These are phyloP conservation scores for Solanum appendiculatum DNA, from an alignment of 257 asterid genomes.

Conservation along the genomic window DNA sequence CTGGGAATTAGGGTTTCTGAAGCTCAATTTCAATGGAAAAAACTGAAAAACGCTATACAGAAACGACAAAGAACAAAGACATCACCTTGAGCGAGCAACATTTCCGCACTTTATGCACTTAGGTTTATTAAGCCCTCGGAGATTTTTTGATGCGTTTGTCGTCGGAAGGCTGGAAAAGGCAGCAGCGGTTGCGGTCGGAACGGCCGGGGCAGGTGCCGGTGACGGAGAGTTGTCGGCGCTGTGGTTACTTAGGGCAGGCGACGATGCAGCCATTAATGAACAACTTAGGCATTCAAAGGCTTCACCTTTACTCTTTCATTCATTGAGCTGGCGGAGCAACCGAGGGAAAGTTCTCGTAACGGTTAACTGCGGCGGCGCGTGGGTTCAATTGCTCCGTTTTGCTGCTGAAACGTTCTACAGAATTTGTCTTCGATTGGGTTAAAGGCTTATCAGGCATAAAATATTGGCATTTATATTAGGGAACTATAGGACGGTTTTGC, in stretches of 20 bases:
- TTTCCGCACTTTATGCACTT: slow-evolving; percentile 97
- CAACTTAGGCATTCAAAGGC: neutral
- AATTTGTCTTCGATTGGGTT: neutral
- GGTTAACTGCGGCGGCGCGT: slow-evolving; percentile 5
- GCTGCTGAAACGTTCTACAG: neutral
- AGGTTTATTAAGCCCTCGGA: slow-evolving; percentile 92
- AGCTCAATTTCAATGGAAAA: neutral
- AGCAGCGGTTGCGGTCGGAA: slow-evolving; percentile 7
- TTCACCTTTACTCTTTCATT: neutral
- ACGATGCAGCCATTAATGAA: slow-evolving; percentile 21
- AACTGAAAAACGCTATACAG: neutral
- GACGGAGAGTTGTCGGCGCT: slow-evolving; percentile 11
- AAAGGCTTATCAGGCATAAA: neutral
- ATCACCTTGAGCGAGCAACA: slow-evolving; percentile 94
- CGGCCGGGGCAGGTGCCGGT: neutral
- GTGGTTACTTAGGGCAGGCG: slow-evolving; percentile 27
- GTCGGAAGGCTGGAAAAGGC: slow-evolving; percentile 11
- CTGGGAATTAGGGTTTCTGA: neutral
- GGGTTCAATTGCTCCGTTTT: neutral
- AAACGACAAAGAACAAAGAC: neutral
- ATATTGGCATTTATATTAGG: neutral
- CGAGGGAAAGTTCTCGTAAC: neutral
- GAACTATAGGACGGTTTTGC: neutral
- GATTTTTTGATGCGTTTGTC: slow-evolving; percentile 45
- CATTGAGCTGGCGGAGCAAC: neutral